Percentiles rank a stretch among this genome's conserved stretches.
phyloP scores from a whole-genome alignment of 2,329 filamentous ascomycete species.

The Whalleya microplaca region DNA sequence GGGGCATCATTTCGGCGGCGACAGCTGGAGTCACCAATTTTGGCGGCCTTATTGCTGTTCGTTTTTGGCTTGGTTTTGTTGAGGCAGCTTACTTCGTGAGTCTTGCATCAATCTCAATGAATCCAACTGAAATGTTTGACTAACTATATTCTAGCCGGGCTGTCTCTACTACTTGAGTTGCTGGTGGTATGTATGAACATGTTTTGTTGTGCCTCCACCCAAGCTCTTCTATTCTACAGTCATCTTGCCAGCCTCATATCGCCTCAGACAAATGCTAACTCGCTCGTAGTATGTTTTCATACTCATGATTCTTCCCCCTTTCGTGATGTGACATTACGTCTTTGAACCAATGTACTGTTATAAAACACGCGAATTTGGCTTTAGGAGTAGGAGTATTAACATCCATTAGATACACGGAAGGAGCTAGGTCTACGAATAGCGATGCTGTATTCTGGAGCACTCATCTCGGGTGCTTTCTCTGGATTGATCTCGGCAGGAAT shows the following conservation, averaged over 20 bases:
- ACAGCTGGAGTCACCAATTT: conserved; percentile 43
- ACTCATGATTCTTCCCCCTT: background rate
- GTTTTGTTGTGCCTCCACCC: background rate
- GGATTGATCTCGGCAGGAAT: conserved; percentile 69
- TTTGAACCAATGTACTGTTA: background rate
- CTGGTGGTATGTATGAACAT: conserved; percentile 52
- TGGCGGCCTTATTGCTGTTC: conserved; percentile 43
- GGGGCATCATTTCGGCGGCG: conserved; percentile 50
- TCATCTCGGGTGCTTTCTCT: conserved; percentile 74
- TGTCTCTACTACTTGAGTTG: conserved; percentile 65
- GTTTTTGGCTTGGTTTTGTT: conserved; percentile 49
- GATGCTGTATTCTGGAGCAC: conserved; percentile 67
- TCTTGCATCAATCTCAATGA: background rate
- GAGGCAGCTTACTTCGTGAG: conserved; percentile 50
- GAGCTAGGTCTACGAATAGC: conserved; percentile 70
- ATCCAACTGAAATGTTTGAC: conserved; percentile 5
- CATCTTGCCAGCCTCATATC: background rate
- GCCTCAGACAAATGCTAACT: conserved; percentile 7
- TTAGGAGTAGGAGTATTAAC: conserved; percentile 2
- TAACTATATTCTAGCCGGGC: conserved; percentile 45
- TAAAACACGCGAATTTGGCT: background rate
- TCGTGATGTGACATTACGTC: background rate
- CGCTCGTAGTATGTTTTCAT: conserved; percentile 16
- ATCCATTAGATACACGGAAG: conserved; percentile 57
- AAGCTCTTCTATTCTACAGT: background rate